These are phyloP conservation scores for Coemansia sp. DNA, from an alignment of 192 early-diverging fungal species.

Conservation along the genomic window DNA sequence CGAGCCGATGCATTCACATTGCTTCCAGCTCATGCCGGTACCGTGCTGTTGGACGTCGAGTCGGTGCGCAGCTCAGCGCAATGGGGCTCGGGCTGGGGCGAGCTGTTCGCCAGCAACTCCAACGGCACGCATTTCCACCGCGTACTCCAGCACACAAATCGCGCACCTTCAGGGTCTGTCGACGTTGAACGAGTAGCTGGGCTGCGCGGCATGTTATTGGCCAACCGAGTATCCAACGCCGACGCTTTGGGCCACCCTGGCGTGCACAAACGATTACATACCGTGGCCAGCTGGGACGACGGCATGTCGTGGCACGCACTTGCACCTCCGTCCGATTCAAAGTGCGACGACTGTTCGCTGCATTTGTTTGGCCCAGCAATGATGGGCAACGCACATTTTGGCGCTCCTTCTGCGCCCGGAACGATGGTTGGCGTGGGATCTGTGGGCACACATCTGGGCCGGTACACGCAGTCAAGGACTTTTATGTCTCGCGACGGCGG, in stretches of 20 bases:
- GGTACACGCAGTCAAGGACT: constrained; percentile 65
- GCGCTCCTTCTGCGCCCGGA: constrained; percentile 71
- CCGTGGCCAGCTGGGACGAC: constrained; percentile 88
- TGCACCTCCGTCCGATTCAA: constrained; percentile 49
- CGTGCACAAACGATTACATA: constrained; percentile 65
- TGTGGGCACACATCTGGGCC: constrained; percentile 65
- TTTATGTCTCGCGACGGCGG: constrained; percentile 88
- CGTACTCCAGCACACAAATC: constrained; percentile 78
- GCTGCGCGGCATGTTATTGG: constrained; percentile 79
- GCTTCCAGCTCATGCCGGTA: constrained; percentile 76
- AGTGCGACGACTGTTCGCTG: constrained; percentile 64
- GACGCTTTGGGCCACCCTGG: constrained; percentile 59
- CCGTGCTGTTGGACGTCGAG: constrained; percentile 78
- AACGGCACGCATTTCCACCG: constrained; percentile 79
- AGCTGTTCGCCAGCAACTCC: constrained; percentile 85
- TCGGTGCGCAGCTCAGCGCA: constrained; percentile 54
- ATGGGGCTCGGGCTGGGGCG: constrained; percentile 45
- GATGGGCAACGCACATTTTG: constrained; percentile 58
- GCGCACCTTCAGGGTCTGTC: constrained; percentile 68
- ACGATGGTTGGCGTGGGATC: constrained; percentile 90
- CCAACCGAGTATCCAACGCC: constrained; percentile 81
- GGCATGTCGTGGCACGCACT: constrained; percentile 72
- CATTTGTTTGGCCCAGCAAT: constrained; percentile 79
- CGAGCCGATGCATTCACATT: constrained; percentile 82
- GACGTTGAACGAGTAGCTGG: constrained; percentile 92